phyloP scores from a whole-genome alignment of 345 rosid genomes.

The Nephelium lappaceum region DNA sequence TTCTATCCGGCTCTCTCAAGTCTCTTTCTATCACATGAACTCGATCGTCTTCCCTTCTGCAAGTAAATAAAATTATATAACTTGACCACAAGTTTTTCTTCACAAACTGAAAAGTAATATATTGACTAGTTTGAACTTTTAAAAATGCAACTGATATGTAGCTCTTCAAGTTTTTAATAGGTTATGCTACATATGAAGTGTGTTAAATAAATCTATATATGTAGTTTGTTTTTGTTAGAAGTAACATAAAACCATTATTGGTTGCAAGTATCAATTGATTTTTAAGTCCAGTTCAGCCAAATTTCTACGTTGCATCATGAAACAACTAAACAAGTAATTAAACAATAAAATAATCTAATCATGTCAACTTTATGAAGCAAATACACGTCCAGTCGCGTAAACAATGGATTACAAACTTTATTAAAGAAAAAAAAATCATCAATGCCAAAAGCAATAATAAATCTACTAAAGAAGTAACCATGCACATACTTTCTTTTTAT shows the following conservation, averaged over 20 bases:
- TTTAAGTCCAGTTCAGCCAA: conserved; percentile 3
- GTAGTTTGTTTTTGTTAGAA: conserved; percentile 1
- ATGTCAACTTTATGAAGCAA: background rate
- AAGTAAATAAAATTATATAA: conserved; percentile 1
- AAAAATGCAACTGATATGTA: background rate
- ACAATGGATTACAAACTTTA: too few relatives aligned
- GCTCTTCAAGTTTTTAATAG: background rate
- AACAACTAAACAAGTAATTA: background rate
- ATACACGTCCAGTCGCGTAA: too few relatives aligned
- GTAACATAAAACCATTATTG: background rate
- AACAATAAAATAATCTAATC: conserved; percentile 8
- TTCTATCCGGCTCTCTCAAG: conserved; percentile 48
- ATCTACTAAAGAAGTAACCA: background rate
- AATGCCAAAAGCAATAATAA: background rate
- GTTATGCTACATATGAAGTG: conserved; percentile 3
- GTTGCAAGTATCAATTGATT: background rate
- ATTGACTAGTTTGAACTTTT: background rate
- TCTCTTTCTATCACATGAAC: conserved; percentile 63
- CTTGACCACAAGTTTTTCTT: conserved; percentile 1
- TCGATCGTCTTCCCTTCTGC: conserved; percentile 53
- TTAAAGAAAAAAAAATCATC: too few relatives aligned
- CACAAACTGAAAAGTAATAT: conserved; percentile 15
- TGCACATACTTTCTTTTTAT: background rate
- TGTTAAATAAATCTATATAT: background rate
- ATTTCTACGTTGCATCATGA: background rate